A percentile compares a stretch with the other conserved stretches of the same genome.
Conservation (phyloP, 2,329 filamentous ascomycete species). For the Cryphonectria parasitica region DNA sequence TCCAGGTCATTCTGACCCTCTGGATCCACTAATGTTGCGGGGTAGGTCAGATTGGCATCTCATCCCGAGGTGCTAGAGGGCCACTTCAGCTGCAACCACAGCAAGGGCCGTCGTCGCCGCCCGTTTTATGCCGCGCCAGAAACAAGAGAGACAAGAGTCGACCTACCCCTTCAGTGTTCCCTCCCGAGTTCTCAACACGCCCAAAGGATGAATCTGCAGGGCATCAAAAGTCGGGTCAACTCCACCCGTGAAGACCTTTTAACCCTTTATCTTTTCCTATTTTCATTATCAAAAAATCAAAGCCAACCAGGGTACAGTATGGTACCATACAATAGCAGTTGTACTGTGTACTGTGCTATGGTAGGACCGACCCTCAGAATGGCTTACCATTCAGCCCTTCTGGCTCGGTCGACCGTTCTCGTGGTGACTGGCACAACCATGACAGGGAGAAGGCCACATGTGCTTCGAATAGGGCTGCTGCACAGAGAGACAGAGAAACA, state of each 20-base stretch:
- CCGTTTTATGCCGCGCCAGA: neutral
- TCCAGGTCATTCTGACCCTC: neutral
- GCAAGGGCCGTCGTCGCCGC: neutral
- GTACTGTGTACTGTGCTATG: too few relatives aligned
- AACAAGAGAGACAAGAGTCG: neutral
- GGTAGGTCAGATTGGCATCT: conserved; percentile 15
- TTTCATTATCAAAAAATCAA: neutral
- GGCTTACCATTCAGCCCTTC: too few relatives aligned
- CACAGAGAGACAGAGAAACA: neutral
- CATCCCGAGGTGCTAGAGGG: conserved; percentile 3
- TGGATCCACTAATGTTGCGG: conserved; percentile 11
- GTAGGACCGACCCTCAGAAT: neutral
- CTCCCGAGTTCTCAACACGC: neutral
- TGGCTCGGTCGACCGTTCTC: too few relatives aligned
- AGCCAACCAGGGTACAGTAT: neutral
- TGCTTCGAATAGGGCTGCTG: neutral
- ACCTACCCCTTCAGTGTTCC: neutral
- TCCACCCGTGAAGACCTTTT: neutral
- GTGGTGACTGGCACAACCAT: neutral
- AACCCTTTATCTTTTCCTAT: neutral
- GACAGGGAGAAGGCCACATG: neutral
- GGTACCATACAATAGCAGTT: too few relatives aligned
- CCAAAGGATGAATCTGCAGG: neutral
- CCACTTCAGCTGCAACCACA: conserved; percentile 2
- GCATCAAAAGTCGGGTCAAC: neutral